Base-by-base conservation (phyloP, 2,329 filamentous ascomycete genomes). In the Penicillium sp. region DNA sequence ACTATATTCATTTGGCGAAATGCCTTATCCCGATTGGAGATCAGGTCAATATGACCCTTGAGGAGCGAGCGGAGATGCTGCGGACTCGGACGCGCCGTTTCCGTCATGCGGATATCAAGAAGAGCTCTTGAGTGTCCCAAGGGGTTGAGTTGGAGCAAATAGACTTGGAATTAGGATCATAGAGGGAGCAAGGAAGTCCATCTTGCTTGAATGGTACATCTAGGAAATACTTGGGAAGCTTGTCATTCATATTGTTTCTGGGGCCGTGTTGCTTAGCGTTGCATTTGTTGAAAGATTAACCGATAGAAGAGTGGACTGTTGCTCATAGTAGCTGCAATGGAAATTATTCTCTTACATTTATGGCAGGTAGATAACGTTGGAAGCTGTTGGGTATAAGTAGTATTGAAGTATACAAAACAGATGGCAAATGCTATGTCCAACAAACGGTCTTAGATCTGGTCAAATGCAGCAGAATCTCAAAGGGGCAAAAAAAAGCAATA, bases 1-100 rank as follows among this genome's bases (percentile, higher is more conserved):
- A 93, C 68, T 93, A 93, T 65, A 76, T 80, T 49, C 78, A 87
- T 52, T 80, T 93, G 10, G 90, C 90, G 1, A 80, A 79, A 53
- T 88, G 89, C 59, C 71, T 93, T 48, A 87, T 93, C 14, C 90
- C 90, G 0, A 87, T 93, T 39, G 89, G 89, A 0, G 80, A 85
- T 1, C 90, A 93, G 76, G 84, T 88, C 42, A 74, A 77, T 6
- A 83, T 92, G 82, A 86, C 79, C 0, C 76, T 87, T 61, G 82
- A 87, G 29, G 84, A 90, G 72, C 79, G 84, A 31, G 84, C 82
- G 5, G 81, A 78, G 11, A 82, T 90, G 81, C 74, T 92, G 60
- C 81, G 79, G 62, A 80, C 77, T 19, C 87, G 88, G 75, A 90
- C 89, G n/a, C 77, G 81, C 43, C 77, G 75, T 50, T 91, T 93